Evolutionary conservation across 768 basidiomycete species (phyloP), one percentile per base, ranked within the genome.

Genomic region (Russula earlei): DNA sequence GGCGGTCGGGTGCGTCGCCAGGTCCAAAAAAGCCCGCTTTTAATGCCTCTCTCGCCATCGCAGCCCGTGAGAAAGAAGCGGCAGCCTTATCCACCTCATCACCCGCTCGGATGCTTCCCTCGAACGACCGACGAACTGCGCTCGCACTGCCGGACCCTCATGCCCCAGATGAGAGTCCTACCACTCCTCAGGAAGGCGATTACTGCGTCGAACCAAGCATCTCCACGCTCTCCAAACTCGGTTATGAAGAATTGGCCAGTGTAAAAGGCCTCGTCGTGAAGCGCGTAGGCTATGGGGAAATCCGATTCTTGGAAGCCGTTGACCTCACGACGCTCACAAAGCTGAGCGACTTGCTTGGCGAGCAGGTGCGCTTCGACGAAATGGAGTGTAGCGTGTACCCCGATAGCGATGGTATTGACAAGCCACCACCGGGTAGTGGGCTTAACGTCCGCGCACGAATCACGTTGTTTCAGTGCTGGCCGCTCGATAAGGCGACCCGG

Each of bases 301-400:
- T 98, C 60, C 72, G 79, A 68, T 79, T 95, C 84, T 74, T 79
- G 69, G 75, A 89, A 71, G 74, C 87, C 60, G 71, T 90, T 33
- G 92, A 98, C 66, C 79, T 99, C 55, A 96, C 93, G 24, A 84
- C 85, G 22, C 73, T 95, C 46, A 74, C 83, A 15, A 85, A 84
- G 65, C 77, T 98, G 37, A 80, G 83, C 7, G 83, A 85, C 37
- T 80, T 99, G 31, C 75, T 92, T 5, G 95, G 93, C n/a, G 82
- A 84, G 54, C 78, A 92, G 56, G 80, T 98, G 24, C 77, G 85
- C 44, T 94, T 99, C 67, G 85, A 89, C 57, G 85, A 91, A 68
- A 89, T 88, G 75, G 91, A 94, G 68, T 89, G 91, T 65, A 86
- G 82, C 46, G 93, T 98, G 36, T 98, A 99, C 69, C 91, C 92